These are phyloP conservation scores for Verticillium klebahnii DNA, from an alignment of 2,329 filamentous ascomycete species.

Conservation along the genomic window DNA sequence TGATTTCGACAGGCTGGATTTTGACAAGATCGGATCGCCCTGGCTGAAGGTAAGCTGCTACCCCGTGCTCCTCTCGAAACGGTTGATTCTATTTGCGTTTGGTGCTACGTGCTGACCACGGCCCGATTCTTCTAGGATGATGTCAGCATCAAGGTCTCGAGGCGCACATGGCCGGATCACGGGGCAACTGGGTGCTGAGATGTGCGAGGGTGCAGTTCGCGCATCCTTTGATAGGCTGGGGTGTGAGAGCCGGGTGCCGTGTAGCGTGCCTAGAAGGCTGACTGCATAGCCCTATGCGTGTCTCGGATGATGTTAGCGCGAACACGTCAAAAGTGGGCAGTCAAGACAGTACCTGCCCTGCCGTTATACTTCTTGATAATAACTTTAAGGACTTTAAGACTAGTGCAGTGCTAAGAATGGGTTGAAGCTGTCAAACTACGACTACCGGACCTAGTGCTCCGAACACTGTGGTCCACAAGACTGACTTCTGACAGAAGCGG, in stretches of 20 bases:
- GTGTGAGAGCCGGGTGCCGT: neutral
- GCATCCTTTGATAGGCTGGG: neutral
- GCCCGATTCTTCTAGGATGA: neutral
- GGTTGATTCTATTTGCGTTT: neutral
- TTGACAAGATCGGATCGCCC: conserved; percentile 11
- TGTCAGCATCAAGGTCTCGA: conserved; percentile 4
- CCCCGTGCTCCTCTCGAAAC: no score
- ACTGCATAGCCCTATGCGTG: neutral
- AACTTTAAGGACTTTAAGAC: no score
- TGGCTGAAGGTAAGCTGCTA: conserved; percentile 8
- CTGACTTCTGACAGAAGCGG: no score
- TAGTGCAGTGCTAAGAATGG: no score
- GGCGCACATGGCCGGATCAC: conserved; percentile 7
- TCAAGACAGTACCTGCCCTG: no score
- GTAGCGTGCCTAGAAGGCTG: neutral
- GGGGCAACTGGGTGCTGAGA: conserved; percentile 6
- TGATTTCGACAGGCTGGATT: conserved; percentile 9
- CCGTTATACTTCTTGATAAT: no score
- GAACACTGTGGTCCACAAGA: no score
- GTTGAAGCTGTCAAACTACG: no score
- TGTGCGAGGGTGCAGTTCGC: neutral
- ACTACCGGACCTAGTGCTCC: no score
- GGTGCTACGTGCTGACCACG: neutral
- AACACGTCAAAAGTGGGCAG: no score
- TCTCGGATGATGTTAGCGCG: no score